Percentiles rank a stretch among this genome's conserved stretches.
Conservation (phyloP, 148 eudicot genomes). For the Oxyria digyna region DNA sequence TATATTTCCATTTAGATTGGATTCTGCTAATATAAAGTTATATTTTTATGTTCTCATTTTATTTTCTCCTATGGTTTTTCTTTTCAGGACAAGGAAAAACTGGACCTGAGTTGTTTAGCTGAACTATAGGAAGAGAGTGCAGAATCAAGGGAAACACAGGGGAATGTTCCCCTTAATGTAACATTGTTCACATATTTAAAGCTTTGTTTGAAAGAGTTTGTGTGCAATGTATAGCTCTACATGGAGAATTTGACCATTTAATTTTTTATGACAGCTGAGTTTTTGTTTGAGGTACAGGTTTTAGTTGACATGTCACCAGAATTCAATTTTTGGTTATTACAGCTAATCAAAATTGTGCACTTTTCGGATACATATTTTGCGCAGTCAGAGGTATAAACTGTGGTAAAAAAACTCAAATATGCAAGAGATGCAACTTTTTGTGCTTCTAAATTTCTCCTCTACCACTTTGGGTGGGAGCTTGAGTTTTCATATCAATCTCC, state of each 20-base stretch:
- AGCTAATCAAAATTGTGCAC: background rate
- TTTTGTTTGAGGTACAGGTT: background rate
- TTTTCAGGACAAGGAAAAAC: conserved; percentile 76
- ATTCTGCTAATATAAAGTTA: conserved; percentile 6
- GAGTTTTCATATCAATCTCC: background rate
- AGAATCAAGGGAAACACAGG: background rate
- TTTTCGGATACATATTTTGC: background rate
- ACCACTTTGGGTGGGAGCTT: conserved; percentile 8
- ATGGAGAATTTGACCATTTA: background rate
- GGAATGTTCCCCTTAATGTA: background rate
- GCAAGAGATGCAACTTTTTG: background rate
- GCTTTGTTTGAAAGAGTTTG: background rate
- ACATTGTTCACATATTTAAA: background rate
- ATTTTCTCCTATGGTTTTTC: conserved; percentile 16
- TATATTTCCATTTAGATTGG: background rate
- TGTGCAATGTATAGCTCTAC: conserved; percentile 4
- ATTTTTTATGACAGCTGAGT: background rate
- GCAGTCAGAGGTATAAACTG: too few relatives aligned
- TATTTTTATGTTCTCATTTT: conserved; percentile 1
- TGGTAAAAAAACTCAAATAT: background rate
- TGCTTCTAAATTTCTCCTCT: conserved; percentile 2
- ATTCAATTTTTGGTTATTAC: background rate
- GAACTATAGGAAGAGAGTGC: background rate
- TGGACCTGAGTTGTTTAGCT: conserved; percentile 42
- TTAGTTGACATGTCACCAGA: background rate